Evolutionary conservation across 495 filamentous ascomycete genomes (phyloP).

Genomic region (Apiosordaria backusii): DNA sequence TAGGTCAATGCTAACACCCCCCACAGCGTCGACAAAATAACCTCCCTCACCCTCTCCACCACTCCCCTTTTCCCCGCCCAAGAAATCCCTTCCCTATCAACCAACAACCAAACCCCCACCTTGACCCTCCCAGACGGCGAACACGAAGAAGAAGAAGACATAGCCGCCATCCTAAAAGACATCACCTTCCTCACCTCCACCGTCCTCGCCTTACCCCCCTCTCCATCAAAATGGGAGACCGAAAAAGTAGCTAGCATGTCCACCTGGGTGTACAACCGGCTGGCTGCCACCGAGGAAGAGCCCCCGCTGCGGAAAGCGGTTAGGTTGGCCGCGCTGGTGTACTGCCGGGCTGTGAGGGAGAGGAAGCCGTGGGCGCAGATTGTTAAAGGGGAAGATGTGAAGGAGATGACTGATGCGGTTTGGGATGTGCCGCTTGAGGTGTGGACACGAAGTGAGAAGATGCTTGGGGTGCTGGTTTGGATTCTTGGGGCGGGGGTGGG

Average conservation of each 20-base stretch:
- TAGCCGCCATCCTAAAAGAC: constrained; percentile 15
- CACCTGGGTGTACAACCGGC: constrained; percentile 16
- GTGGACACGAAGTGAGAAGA: constrained; percentile 12
- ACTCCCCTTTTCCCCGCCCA: background rate
- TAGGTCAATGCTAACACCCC: background rate
- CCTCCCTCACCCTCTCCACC: constrained; percentile 6
- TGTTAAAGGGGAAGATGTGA: background rate
- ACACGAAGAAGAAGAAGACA: too few relatives aligned
- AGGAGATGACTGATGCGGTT: constrained; percentile 7
- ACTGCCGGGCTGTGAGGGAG: constrained; percentile 14
- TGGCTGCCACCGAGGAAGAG: background rate
- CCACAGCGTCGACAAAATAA: constrained; percentile 15
- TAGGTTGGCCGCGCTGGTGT: constrained; percentile 10
- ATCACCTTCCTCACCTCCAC: constrained; percentile 18
- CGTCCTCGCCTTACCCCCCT: constrained; percentile 5
- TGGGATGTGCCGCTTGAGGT: constrained; percentile 5
- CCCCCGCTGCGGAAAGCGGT: constrained; percentile 5
- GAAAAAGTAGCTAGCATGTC: constrained; percentile 15
- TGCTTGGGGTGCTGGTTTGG: constrained; percentile 6
- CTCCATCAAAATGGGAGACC: constrained; percentile 9
- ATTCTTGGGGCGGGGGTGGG: too few relatives aligned
- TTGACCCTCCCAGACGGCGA: too few relatives aligned
- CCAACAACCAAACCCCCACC: too few relatives aligned
- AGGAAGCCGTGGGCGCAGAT: constrained; percentile 3
- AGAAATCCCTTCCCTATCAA: too few relatives aligned